Base-by-base conservation (phyloP, 2,329 filamentous ascomycete species). In the Microdochium bolleyi region DNA sequence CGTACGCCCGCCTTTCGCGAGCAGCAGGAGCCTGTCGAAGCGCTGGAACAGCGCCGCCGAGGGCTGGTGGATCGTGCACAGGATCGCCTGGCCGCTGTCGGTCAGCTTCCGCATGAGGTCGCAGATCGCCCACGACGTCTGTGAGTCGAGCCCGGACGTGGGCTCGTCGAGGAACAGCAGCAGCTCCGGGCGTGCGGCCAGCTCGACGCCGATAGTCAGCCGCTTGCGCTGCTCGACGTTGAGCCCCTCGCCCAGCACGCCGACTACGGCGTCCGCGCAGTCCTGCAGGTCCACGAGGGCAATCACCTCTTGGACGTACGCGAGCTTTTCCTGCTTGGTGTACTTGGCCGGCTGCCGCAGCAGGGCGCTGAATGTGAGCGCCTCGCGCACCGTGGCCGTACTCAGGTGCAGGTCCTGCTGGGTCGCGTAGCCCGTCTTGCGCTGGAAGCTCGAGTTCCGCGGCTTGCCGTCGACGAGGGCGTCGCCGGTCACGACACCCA, bases 91-190 rank as follows among this genome's bases (percentile, higher is more conserved):
- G 2, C 71, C 70, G 1, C 62, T 64, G 41, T 70, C 62, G 1
- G 78, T 73, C 2, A 83, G 69, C 57, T 87, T 89, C 57, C 86
- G 79, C 51, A 90, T 74, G 10, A 89, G 73, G 62, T 81, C 78
- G 44, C 82, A 77, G 62, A 89, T 89, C 54, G 84, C 82, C 82
- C 84, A 88, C 1, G 85, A 85, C 1, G 85, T 88, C 62, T 89
- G 84, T 62, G 78, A 82, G 64, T 89, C 86, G 19, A 89, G 76
- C 66, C 86, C 86, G 24, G 84, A 88, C 2, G 85, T 89, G 3
- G 87, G 87, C 63, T 90, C 87, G 61, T 90, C 86, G 19, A 89
- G 74, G 74, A 89, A 89, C 37, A 89, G 75, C 52, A 89, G 75
- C 5, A 89, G 72, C 50, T 84, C 77, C 4, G 86, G 86, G 66